Percentiles rank a stretch among this genome's conserved stretches.
Conservation (phyloP, 257 asterid species). For the Petunia axillaris region DNA sequence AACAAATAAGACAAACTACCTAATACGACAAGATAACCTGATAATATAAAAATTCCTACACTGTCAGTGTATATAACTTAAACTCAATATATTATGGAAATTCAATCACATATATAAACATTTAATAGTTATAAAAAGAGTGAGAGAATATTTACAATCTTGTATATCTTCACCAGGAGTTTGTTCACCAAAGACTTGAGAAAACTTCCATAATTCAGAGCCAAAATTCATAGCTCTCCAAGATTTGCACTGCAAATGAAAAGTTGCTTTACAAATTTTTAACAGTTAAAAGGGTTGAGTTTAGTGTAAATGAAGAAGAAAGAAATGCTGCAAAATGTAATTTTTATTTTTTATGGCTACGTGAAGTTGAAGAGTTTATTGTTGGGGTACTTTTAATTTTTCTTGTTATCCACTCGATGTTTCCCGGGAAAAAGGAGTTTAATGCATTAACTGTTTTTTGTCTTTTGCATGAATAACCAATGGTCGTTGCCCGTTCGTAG, state of each 20-base stretch:
- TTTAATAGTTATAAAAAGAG: background rate
- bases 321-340: background rate
- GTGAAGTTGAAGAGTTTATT: background rate
- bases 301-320: background rate
- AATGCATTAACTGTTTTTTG: conserved; percentile 11
- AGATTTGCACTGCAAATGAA: background rate
- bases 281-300: background rate
- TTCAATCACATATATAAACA: background rate
- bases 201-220: conserved; percentile 66
- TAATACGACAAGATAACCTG: no score
- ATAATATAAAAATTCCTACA: no score
- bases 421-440: conserved; percentile 21
- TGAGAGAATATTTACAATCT: conserved; percentile 50
- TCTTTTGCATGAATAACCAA: conserved; percentile 15
- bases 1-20: no score
- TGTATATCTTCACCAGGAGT: conserved; percentile 63
- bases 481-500: background rate
- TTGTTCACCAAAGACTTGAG: conserved; percentile 74
- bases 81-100: background rate
- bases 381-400: background rate
- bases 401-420: conserved; percentile 24
- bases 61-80: no score
- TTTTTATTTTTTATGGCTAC: background rate
- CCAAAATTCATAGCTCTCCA: conserved; percentile 41
- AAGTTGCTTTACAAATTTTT: background rate